Conservation (phyloP, 768 basidiomycete species). For the Sporobolomyces roseus region DNA sequence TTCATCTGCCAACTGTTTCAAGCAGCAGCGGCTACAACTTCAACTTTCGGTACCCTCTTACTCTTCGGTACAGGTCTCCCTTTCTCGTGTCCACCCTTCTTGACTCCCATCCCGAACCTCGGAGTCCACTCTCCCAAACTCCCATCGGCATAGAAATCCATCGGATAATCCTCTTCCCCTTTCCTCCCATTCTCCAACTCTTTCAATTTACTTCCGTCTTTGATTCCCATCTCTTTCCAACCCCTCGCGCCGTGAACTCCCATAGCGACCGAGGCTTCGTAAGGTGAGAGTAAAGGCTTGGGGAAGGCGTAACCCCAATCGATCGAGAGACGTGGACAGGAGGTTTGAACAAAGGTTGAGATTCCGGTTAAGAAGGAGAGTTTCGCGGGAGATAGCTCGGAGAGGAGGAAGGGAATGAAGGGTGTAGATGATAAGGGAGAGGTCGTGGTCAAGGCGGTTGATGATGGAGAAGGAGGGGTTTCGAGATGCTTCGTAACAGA, state of each 20-base stretch:
- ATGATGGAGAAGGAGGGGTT: constrained; percentile 54
- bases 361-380: constrained; percentile 75
- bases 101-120: constrained; percentile 39
- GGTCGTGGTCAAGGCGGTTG: neutral
- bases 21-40: neutral
- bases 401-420: constrained; percentile 77
- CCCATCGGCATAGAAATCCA: constrained; percentile 83
- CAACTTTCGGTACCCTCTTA: constrained; percentile 8
- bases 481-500: constrained; percentile 69
- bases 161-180: constrained; percentile 63
- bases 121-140: constrained; percentile 46
- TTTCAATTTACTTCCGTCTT: constrained; percentile 32
- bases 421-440: constrained; percentile 19
- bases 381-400: constrained; percentile 94
- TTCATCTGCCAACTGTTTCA: neutral
- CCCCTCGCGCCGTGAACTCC: constrained; percentile 53
- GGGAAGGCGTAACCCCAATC: constrained; percentile 99
- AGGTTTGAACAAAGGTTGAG: constrained; percentile 89
- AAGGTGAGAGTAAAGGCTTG: constrained; percentile 81
- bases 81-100: constrained; percentile 34
- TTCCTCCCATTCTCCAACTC: constrained; percentile 42
- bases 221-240: constrained; percentile 36
- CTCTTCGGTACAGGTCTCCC: constrained; percentile 38
- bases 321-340: constrained; percentile 91
- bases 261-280: constrained; percentile 83